Conservation (phyloP, 2,329 filamentous ascomycete species). For the Intubia oerlemansii region DNA sequence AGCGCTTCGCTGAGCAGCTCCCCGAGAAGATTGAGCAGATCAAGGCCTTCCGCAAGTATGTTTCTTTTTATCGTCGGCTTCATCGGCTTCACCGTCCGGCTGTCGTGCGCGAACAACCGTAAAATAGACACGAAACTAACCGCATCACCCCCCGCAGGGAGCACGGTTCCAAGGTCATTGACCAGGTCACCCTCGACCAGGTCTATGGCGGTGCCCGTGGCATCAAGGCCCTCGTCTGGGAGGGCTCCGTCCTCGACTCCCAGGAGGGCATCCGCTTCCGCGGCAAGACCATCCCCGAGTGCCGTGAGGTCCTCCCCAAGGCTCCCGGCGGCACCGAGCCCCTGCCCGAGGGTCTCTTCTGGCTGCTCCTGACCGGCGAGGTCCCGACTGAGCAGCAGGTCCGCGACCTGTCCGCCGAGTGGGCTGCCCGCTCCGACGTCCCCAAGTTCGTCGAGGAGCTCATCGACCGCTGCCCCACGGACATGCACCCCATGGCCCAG, state of each 20-base stretch:
- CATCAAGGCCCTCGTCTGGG: slow-evolving; percentile 97
- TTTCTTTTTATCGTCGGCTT: too few species aligned
- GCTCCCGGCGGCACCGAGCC: slow-evolving; percentile 92
- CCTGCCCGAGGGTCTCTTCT: slow-evolving; percentile 98
- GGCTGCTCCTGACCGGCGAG: slow-evolving; percentile 96
- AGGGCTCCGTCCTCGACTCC: slow-evolving; percentile 91
- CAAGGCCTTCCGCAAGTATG: slow-evolving; percentile 93
- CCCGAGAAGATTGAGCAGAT: slow-evolving; percentile 97
- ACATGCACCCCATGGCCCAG: slow-evolving; percentile 99
- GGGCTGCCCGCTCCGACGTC: slow-evolving; percentile 90
- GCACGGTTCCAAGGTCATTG: slow-evolving; percentile 83
- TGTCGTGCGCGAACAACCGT: too few species aligned
- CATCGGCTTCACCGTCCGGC: background rate
- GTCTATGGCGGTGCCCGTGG: slow-evolving; percentile 98
- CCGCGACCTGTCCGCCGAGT: slow-evolving; percentile 92
- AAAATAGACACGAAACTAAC: background rate
- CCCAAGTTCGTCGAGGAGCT: slow-evolving; percentile 98
- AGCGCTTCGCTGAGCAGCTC: slow-evolving; percentile 89
- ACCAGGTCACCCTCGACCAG: slow-evolving; percentile 97
- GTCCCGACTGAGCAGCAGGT: slow-evolving; percentile 96
- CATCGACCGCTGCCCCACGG: slow-evolving; percentile 97
- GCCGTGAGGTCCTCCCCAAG: slow-evolving; percentile 93
- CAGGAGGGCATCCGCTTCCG: slow-evolving; percentile 99
- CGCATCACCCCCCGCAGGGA: slow-evolving; percentile 33
- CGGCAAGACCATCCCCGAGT: slow-evolving; percentile 97